phyloP scores from a whole-genome alignment of 2,329 filamentous ascomycete species.

The Trichoderma sp. region DNA sequence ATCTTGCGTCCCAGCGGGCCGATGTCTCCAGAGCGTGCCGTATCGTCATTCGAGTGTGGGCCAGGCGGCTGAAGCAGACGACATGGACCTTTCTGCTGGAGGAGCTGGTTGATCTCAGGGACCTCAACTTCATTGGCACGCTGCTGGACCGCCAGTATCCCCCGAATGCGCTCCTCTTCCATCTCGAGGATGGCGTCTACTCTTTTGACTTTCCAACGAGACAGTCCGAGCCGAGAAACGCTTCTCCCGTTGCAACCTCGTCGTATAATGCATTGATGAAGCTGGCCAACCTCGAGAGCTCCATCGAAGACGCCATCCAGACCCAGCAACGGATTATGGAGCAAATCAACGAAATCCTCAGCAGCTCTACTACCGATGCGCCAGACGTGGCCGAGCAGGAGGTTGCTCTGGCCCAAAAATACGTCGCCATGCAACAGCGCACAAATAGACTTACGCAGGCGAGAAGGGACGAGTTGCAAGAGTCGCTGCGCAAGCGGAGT shows the following conservation, averaged over 20 bases:
- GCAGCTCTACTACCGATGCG: slow-evolving; percentile 39
- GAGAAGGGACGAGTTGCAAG: slow-evolving; percentile 63
- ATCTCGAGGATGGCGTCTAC: slow-evolving; percentile 84
- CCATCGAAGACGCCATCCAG: slow-evolving; percentile 81
- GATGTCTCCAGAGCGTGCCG: slow-evolving; percentile 62
- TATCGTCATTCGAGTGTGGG: slow-evolving; percentile 73
- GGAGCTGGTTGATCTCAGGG: slow-evolving; percentile 65
- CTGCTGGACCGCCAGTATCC: slow-evolving; percentile 71
- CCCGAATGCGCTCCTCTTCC: slow-evolving; percentile 78
- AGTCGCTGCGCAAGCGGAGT: slow-evolving; percentile 62
- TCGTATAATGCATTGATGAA: slow-evolving; percentile 88
- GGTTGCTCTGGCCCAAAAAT: slow-evolving; percentile 46
- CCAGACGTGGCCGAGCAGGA: slow-evolving; percentile 50
- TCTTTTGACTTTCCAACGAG: slow-evolving; percentile 65
- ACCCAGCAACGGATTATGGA: slow-evolving; percentile 69
- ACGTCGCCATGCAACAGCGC: slow-evolving; percentile 62
- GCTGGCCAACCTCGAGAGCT: slow-evolving; percentile 82
- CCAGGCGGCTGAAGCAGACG: slow-evolving; percentile 49
- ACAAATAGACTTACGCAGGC: slow-evolving; percentile 59
- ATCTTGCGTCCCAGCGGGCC: slow-evolving; percentile 63
- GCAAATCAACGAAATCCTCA: slow-evolving; percentile 68
- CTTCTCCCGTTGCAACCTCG: slow-evolving; percentile 58
- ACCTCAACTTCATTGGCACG: slow-evolving; percentile 73
- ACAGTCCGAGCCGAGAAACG: slow-evolving; percentile 50
- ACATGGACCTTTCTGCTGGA: slow-evolving; percentile 66